Conservation (phyloP, 257 asterid genomes). For the Pogostemon cablin region DNA sequence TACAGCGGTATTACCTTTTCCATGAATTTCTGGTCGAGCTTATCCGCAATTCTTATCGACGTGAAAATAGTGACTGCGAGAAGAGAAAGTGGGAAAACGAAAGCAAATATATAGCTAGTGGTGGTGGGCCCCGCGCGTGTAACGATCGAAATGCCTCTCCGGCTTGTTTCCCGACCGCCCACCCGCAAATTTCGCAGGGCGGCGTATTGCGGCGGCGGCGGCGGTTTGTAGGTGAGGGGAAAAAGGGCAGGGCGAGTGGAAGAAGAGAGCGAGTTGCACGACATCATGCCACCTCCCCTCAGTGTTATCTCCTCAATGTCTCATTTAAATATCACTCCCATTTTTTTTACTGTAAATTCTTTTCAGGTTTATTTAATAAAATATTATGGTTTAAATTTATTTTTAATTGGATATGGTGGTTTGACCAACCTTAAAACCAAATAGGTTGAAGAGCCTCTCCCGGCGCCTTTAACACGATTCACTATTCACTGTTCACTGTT, state of each 20-base stretch:
- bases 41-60: slow-evolving; percentile 58
- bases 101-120: slow-evolving; percentile 63
- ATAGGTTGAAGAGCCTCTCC: no score
- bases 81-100: slow-evolving; percentile 68
- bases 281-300: slow-evolving; percentile 25
- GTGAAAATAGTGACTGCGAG: slow-evolving; percentile 63
- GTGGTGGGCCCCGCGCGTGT: slow-evolving; percentile 63
- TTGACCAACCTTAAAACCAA: no score
- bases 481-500: no score
- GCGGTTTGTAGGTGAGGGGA: slow-evolving; percentile 31
- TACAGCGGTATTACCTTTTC: slow-evolving; percentile 57
- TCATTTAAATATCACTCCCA: no score
- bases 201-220: slow-evolving; percentile 21
- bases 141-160: slow-evolving; percentile 54
- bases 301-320: slow-evolving; percentile 15
- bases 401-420: no score
- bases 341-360: no score
- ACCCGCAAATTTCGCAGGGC: slow-evolving; percentile 22
- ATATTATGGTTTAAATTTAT: no score
- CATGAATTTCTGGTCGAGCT: slow-evolving; percentile 68
- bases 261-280: slow-evolving; percentile 35
- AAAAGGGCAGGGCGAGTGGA: slow-evolving; percentile 30
- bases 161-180: slow-evolving; percentile 27
- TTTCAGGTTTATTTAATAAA: no score
- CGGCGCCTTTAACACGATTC: no score